Evolutionary conservation across 2,329 filamentous ascomycete species (phyloP), one percentile per base, ranked within the genome.

Genomic region (Calonectria pteridis): DNA sequence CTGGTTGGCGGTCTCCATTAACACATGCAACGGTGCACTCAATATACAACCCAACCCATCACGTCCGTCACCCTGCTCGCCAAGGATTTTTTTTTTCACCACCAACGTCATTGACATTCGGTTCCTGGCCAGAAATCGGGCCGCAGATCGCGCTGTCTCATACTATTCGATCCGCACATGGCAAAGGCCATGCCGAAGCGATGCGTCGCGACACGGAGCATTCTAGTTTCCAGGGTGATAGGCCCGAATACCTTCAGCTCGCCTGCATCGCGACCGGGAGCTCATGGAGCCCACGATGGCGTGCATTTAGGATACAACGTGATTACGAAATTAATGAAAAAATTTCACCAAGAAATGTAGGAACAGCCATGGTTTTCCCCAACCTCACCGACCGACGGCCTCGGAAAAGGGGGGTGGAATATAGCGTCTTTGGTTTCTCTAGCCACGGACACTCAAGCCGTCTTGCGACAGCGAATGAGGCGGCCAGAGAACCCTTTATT

Each of bases 321-420:
- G 7, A 40, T 29, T 28, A 49, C 51, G 11, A 9, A 11, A 37
- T 75, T 55, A 29, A 29, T 49, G n/a, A 51, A n/a, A 35, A 29
- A 29, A 16, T 28, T 58, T 58, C 31, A 28, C 20, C 31, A 31
- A 62, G 28, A 37, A 69, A 93, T 95, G 92, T 94, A 92, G 92
- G 89, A 88, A 86, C 55, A 77, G 88, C 90, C 91, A 96, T 96
- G 94, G 94, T 96, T 96, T 91, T 93, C 94, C 94, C 93, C 91
- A 94, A 93, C 94, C 91, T 96, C 94, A 98, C 87, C 79, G 91
- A 92, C 94, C 94, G 88, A 97, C 93, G 94, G 93, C 91, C 94
- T 97, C 90, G 92, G 94, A 91, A 91, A 95, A 95, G 90, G 91
- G 94, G 93, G 87, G 89, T 92, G 94, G 94, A 96, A 96, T 96